phyloP scores from a whole-genome alignment of 1,284 basidiomycete species.

The Pisolithus thermaeus region DNA sequence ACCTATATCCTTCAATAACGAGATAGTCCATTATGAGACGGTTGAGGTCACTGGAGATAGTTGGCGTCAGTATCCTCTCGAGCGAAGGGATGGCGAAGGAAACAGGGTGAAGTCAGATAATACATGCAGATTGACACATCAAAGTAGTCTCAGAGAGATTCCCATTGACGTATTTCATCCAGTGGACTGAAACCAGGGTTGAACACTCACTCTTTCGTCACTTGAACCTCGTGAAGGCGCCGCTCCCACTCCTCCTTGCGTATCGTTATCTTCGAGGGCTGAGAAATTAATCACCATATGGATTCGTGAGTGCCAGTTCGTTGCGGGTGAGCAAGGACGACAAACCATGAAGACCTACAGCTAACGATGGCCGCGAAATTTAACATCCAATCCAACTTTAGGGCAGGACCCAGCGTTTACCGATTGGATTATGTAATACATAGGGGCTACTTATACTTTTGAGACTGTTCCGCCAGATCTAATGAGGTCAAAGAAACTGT shows the following conservation, averaged over 20 bases:
- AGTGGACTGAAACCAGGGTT: conserved; percentile 14
- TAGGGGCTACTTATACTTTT: conserved; percentile 29
- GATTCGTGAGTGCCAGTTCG: conserved; percentile 2
- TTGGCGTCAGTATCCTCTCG: conserved; percentile 31
- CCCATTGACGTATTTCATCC: conserved; percentile 71
- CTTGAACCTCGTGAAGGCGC: conserved; percentile 65
- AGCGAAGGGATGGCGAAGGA: conserved; percentile 18
- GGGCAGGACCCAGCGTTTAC: conserved; percentile 21
- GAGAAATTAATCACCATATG: not conserved
- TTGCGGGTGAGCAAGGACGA: conserved; percentile 8
- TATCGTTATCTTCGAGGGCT: conserved; percentile 49
- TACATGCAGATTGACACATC: conserved; percentile 73
- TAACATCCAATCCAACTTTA: conserved; percentile 21
- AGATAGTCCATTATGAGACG: conserved; percentile 97
- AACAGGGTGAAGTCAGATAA: conserved; percentile 57
- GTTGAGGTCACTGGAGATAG: conserved; percentile 73
- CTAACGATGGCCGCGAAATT: conserved; percentile 16
- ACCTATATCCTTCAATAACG: conserved; percentile 95
- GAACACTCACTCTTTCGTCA: conserved; percentile 69
- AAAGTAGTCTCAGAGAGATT: conserved; percentile 77
- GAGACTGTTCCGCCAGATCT: conserved; percentile 68
- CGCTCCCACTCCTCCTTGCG: conserved; percentile 72
- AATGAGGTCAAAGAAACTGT: conserved; percentile 75
- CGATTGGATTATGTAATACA: not conserved
- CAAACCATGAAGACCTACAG: conserved; percentile 25